A percentile compares a stretch with the other conserved stretches of the same genome.
Evolutionary conservation across 371 early-diverging fungal genomes (phyloP).

Genomic region (Mucor racemosus): DNA sequence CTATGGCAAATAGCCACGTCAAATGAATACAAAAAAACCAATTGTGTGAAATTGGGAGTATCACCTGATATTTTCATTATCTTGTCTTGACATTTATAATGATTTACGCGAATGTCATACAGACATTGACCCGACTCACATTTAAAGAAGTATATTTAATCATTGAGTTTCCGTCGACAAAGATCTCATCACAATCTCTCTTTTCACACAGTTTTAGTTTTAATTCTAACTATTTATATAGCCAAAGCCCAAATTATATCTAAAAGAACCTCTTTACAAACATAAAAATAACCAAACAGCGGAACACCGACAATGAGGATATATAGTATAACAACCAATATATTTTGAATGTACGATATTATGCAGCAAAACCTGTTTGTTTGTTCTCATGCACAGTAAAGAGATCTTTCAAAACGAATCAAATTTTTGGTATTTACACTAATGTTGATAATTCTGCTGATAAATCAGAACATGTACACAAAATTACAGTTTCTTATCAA

Average conservation of each 20-base stretch:
- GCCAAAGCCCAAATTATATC: too few species aligned
- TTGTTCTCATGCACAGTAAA: background rate
- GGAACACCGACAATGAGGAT: too few species aligned
- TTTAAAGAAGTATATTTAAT: too few species aligned
- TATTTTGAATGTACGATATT: too few species aligned
- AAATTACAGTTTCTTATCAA: background rate
- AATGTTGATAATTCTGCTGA: background rate
- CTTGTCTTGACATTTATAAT: background rate
- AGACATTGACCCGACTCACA: constrained; percentile 29
- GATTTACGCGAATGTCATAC: background rate
- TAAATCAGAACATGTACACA: background rate
- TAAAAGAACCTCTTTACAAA: too few species aligned
- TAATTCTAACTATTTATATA: too few species aligned
- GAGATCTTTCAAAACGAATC: background rate
- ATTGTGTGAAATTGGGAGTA: background rate
- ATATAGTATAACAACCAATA: too few species aligned
- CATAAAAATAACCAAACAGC: too few species aligned
- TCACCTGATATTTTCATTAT: background rate
- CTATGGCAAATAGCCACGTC: too few species aligned
- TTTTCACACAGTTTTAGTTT: too few species aligned
- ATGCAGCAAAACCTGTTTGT: too few species aligned
- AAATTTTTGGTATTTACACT: background rate
- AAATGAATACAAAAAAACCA: too few species aligned
- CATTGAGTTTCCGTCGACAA: constrained; percentile 17
- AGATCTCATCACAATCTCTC: background rate